Base-by-base conservation (phyloP, 352 stramenopile genomes). In the Phytophthora chlamydospora region DNA sequence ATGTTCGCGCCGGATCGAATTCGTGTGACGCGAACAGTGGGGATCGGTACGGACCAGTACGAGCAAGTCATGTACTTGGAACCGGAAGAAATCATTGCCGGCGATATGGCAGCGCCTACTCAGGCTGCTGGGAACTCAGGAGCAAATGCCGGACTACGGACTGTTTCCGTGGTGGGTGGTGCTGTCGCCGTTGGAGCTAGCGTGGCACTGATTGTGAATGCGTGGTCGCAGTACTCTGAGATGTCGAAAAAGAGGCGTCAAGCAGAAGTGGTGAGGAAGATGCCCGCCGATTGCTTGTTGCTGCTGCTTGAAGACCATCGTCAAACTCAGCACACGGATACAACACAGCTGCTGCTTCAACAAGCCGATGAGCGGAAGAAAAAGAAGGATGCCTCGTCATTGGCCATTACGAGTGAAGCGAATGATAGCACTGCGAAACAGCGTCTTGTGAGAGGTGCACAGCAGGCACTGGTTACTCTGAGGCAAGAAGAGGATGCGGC, bases 201-300 rank as follows among this genome's bases (percentile, higher is more conserved):
- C 31, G 78, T 93, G 16, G 87, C 87, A 6, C 33, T 95, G 32
- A 85, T 89, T 32, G 81, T 94, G 19, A 88, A 75, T 58, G 87
- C 85, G 3, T 95, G 87, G 87, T 90, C 83, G 1, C 78, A 91
- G 47, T 94, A 91, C 68, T 90, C 81, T 4, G 85, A 93, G 9
- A 85, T 60, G 39, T 78, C 80, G 3, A 87, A 66, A 32, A 78
- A 82, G 44, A 83, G 66, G 51, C 78, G 71, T 5, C 87, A 95
- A 60, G 77, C 85, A n/a, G 75, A 82, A 39, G 76, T 79, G 2
- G 81, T 95, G 17, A 76, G 83, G 41, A 63, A 88, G 7, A 93
- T 95, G 85, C 82, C 87, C 10, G 72, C 75, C 13, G 74, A 88
- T 57, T 89, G 80, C 31, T 68, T 95, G 36, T 51, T 92, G 32